phyloP scores from a whole-genome alignment of 2,329 filamentous ascomycete genomes.

The Daldinia sp. region DNA sequence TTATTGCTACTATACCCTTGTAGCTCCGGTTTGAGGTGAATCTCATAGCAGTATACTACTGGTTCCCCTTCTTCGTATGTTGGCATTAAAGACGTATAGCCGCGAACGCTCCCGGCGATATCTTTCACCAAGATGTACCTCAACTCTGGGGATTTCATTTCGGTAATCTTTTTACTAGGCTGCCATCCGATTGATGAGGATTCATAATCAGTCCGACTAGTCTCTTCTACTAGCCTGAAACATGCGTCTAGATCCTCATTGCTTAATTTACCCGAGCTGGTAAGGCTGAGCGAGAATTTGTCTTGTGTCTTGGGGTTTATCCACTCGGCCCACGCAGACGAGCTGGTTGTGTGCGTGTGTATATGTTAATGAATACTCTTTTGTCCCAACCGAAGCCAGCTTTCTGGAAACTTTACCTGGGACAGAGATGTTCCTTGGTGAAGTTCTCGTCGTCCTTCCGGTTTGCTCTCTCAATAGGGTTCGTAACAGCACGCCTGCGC shows the following conservation, averaged over 20 bases:
- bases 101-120: slow-evolving; percentile 54
- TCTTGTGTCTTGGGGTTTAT: slow-evolving; percentile 60
- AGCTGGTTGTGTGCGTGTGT: slow-evolving; percentile 20
- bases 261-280: slow-evolving; percentile 55
- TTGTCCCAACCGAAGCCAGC: neutral
- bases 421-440: slow-evolving; percentile 60
- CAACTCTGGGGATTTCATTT: slow-evolving; percentile 77
- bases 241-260: slow-evolving; percentile 64
- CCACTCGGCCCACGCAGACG: slow-evolving; percentile 57
- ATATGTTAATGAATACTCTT: slow-evolving; percentile 14
- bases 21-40: slow-evolving; percentile 71
- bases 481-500: slow-evolving; percentile 48
- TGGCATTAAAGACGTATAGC: slow-evolving; percentile 78
- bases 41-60: slow-evolving; percentile 83
- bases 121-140: slow-evolving; percentile 74
- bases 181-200: slow-evolving; percentile 74
- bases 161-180: slow-evolving; percentile 67
- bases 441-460: slow-evolving; percentile 62
- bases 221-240: slow-evolving; percentile 69
- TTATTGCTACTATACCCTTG: slow-evolving; percentile 60
- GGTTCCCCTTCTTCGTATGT: slow-evolving; percentile 73
- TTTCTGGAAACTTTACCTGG: slow-evolving; percentile 55
- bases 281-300: slow-evolving; percentile 60
- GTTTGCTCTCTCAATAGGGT: slow-evolving; percentile 63
- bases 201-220: slow-evolving; percentile 74